These are phyloP conservation scores for Cryptosporidium tyzzeri DNA, from an alignment of 169 alveolate species.

Conservation along the genomic window DNA sequence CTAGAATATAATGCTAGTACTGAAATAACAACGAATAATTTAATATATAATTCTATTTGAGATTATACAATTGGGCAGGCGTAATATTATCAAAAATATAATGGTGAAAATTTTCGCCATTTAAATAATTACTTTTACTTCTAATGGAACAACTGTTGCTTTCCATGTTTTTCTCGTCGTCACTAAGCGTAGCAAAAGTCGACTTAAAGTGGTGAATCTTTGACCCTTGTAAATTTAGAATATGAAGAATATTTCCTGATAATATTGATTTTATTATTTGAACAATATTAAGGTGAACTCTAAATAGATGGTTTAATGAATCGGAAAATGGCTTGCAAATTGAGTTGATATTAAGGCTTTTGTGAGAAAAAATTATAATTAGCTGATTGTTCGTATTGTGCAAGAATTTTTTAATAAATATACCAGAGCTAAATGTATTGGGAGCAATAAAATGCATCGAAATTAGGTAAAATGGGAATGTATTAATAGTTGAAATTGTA, in stretches of 20 bases:
- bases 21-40: background rate
- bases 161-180: background rate
- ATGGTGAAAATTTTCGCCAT: constrained; percentile 32
- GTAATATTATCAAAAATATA: constrained; percentile 47
- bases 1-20: background rate
- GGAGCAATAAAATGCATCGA: constrained; percentile 2
- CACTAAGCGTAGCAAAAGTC: constrained; percentile 7
- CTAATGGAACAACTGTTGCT: background rate
- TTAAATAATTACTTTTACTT: background rate
- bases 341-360: constrained; percentile 17
- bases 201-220: constrained; percentile 49
- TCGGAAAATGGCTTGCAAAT: constrained; percentile 62
- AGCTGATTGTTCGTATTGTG: constrained; percentile 28
- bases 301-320: constrained; percentile 24
- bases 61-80: constrained; percentile 20
- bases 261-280: constrained; percentile 45
- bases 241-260: constrained; percentile 52
- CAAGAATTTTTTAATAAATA: constrained; percentile 12
- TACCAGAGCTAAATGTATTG: constrained; percentile 46
- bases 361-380: constrained; percentile 36
- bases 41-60: background rate
- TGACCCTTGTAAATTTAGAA: constrained; percentile 41
- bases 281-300: constrained; percentile 43
- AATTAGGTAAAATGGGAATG: constrained; percentile 45
- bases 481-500: constrained; percentile 43